phyloP scores from a whole-genome alignment of 1,139 yeast species.

The Arxiozyma slooffiae region DNA sequence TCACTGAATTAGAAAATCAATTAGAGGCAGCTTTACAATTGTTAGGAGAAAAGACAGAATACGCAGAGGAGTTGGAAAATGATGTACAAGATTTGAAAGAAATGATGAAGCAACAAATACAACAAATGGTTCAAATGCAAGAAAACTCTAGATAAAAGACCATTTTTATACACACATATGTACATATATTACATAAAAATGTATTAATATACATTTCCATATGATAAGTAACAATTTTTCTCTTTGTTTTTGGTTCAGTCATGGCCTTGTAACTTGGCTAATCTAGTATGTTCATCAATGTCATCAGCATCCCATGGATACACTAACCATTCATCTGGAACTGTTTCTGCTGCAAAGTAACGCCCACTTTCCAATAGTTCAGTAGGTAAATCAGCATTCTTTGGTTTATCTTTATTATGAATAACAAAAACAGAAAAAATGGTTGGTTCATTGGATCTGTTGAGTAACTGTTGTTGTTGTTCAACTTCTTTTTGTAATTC shows the following conservation, averaged over 20 bases:
- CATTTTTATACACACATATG: constrained; percentile 1
- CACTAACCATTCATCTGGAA: constrained; percentile 51
- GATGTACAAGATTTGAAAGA: constrained; percentile 86
- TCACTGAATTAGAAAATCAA: constrained; percentile 35
- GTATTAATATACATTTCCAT: neutral
- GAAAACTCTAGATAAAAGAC: constrained; percentile 22
- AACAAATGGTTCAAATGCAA: constrained; percentile 68
- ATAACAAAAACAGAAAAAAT: constrained; percentile 48
- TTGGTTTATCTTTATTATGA: constrained; percentile 49
- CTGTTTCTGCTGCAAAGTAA: constrained; percentile 44
- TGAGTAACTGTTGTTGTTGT: constrained; percentile 36
- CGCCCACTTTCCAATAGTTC: constrained; percentile 40
- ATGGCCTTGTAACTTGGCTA: constrained; percentile 65
- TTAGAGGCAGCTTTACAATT: constrained; percentile 59
- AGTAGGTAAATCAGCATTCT: constrained; percentile 43
- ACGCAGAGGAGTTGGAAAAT: constrained; percentile 73
- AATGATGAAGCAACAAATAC: constrained; percentile 71
- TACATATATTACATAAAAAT: neutral
- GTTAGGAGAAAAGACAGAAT: constrained; percentile 83
- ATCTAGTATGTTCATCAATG: constrained; percentile 70
- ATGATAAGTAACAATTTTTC: neutral
- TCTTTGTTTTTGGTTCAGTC: constrained; percentile 12
- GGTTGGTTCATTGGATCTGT: constrained; percentile 34
- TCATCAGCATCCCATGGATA: constrained; percentile 67
- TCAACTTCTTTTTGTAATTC: constrained; percentile 79